Percentiles rank a stretch among this genome's conserved stretches.
phyloP scores from a whole-genome alignment of 495 filamentous ascomycete genomes.

The Penicillium mononematosum region DNA sequence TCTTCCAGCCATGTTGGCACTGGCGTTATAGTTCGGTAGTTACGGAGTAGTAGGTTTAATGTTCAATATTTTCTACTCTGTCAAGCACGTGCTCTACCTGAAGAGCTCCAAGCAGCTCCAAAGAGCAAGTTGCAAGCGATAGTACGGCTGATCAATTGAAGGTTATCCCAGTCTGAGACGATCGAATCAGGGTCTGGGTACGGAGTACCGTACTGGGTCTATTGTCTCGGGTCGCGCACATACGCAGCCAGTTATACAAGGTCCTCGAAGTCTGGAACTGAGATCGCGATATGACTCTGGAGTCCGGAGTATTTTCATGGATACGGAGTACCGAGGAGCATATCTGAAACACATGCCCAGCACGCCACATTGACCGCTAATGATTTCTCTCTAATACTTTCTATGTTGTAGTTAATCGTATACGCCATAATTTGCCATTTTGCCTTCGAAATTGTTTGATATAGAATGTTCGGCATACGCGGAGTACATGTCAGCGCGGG shows the following conservation, averaged over 20 bases:
- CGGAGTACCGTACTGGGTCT: not conserved
- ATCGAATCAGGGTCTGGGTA: not conserved
- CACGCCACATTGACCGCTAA: not conserved
- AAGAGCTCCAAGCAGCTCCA: not conserved
- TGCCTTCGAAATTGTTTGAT: not conserved
- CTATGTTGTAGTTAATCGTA: too few species aligned
- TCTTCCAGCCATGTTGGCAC: slow-evolving; percentile 12
- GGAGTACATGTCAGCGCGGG: not conserved
- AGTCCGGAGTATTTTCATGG: slow-evolving; percentile 12
- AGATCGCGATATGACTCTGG: slow-evolving; percentile 6
- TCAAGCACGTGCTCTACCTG: not conserved
- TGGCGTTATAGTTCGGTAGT: not conserved
- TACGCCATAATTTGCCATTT: too few species aligned
- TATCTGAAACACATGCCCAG: slow-evolving; percentile 10
- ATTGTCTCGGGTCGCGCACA: not conserved
- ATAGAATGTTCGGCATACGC: not conserved
- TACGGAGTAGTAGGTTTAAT: not conserved
- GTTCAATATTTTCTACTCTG: too few species aligned
- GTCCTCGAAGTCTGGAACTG: slow-evolving; percentile 2
- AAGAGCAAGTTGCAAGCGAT: slow-evolving; percentile 8
- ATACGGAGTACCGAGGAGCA: slow-evolving; percentile 5
- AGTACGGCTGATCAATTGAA: slow-evolving; percentile 5
- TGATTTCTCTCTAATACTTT: not conserved
- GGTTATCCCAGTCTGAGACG: not conserved
- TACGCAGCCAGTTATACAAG: not conserved